Conservation (phyloP, 163 green algal genomes). For the Smithsoniella earleae region DNA sequence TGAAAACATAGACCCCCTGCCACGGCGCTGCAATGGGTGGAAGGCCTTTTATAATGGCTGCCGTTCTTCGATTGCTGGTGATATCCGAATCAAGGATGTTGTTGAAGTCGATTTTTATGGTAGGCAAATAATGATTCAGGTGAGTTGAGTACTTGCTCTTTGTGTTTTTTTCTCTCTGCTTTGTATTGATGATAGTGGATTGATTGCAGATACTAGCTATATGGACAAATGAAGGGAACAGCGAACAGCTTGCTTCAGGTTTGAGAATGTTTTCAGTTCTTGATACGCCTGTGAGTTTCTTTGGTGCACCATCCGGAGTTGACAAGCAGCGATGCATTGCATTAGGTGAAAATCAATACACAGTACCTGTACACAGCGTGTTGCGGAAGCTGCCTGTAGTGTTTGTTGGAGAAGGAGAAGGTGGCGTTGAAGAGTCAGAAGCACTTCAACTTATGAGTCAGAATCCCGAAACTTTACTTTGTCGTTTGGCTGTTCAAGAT, state of each 20-base stretch:
- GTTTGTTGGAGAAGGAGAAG: background rate
- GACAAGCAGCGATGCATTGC: slow-evolving; percentile 8
- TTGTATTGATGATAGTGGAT: background rate
- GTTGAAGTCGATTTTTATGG: background rate
- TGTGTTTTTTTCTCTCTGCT: background rate
- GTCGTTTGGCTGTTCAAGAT: background rate
- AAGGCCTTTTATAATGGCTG: background rate
- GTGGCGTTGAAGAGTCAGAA: background rate
- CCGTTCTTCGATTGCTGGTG: background rate
- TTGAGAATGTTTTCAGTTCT: background rate
- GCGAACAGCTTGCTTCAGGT: background rate
- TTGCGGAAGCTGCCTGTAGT: background rate
- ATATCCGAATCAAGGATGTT: background rate
- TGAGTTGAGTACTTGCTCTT: background rate
- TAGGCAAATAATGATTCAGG: background rate
- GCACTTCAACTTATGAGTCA: background rate
- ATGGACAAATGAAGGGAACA: background rate
- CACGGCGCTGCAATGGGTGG: too few relatives aligned
- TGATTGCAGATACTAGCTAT: background rate
- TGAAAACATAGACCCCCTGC: too few relatives aligned
- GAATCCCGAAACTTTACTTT: background rate
- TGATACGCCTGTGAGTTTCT: background rate
- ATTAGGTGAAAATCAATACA: background rate
- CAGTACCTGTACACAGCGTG: background rate
- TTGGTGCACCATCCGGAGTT: background rate